Conservation (phyloP, 805 yeast genomes). For the Yamadazyma endophytica region DNA sequence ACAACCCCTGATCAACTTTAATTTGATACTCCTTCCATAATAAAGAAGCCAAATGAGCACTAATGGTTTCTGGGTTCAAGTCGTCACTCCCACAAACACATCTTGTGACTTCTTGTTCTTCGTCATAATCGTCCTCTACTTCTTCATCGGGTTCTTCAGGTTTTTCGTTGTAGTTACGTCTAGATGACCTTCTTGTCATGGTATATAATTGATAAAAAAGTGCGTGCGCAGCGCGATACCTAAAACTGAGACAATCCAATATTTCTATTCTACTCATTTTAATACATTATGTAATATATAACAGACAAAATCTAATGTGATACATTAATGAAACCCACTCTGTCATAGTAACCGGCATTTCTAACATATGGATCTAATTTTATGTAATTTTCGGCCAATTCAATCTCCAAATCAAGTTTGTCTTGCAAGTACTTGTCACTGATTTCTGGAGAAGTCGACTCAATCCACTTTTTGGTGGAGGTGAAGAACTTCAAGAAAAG, state of each 20-base stretch:
- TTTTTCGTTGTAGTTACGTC: conserved; percentile 9
- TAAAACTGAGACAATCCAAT: not conserved
- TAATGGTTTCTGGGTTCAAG: conserved; percentile 20
- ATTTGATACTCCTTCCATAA: conserved; percentile 30
- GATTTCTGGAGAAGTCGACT: conserved; percentile 48
- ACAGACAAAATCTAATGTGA: conserved; percentile 1
- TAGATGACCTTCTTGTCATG: conserved; percentile 13
- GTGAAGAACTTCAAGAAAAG: conserved; percentile 53
- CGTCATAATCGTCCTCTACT: conserved; percentile 21
- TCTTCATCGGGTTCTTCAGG: conserved; percentile 4
- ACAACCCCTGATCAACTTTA: conserved; percentile 54
- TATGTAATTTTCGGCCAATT: conserved; percentile 61
- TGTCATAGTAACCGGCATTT: conserved; percentile 73
- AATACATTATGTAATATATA: not conserved
- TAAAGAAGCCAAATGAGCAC: conserved; percentile 19
- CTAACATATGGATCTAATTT: conserved; percentile 78
- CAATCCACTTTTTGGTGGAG: conserved; percentile 77
- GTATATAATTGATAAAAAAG: not conserved
- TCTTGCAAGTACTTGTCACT: conserved; percentile 48
- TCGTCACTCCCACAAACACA: conserved; percentile 42
- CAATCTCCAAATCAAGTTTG: conserved; percentile 48
- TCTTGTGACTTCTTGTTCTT: conserved; percentile 39
- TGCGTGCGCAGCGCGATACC: not conserved
- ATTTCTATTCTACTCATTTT: not conserved
- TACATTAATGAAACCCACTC: conserved; percentile 45